Conservation (phyloP, 2,329 filamentous ascomycete genomes). For the Pseudogymnoascus sp. region DNA sequence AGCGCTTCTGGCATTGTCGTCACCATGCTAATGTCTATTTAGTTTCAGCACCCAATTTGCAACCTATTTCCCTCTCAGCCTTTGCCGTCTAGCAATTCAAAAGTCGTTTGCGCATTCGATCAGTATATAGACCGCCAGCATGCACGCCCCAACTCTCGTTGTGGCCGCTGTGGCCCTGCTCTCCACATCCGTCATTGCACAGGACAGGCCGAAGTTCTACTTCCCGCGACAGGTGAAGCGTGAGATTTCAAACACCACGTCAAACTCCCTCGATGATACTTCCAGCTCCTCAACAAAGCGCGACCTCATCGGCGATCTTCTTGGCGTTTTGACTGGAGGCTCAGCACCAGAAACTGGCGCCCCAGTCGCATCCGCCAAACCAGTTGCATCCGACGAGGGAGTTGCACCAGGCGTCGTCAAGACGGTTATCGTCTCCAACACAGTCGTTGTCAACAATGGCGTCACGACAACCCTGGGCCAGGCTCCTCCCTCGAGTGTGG, state of each 20-base stretch:
- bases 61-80: constrained; percentile 6
- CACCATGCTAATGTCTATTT: constrained; percentile 39
- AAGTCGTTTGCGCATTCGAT: constrained; percentile 18
- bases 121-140: constrained; percentile 30
- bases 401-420: not conserved
- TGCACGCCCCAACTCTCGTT: constrained; percentile 44
- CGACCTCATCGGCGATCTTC: not conserved
- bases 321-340: constrained; percentile 8
- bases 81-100: constrained; percentile 12
- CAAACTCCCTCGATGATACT: not conserved
- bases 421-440: constrained; percentile 10
- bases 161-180: constrained; percentile 44
- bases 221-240: constrained; percentile 51
- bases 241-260: constrained; percentile 38
- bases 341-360: constrained; percentile 21
- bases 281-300: constrained; percentile 9
- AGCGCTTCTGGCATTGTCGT: not conserved
- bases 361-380: not conserved
- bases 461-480: not conserved
- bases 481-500: not conserved
- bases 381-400: not conserved
- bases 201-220: constrained; percentile 47
- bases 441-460: constrained; percentile 1
- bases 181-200: constrained; percentile 38
- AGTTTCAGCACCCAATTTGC: not conserved